These are phyloP conservation scores for Candida ipomoeae DNA, from an alignment of 805 yeast genomes.

Conservation along the genomic window DNA sequence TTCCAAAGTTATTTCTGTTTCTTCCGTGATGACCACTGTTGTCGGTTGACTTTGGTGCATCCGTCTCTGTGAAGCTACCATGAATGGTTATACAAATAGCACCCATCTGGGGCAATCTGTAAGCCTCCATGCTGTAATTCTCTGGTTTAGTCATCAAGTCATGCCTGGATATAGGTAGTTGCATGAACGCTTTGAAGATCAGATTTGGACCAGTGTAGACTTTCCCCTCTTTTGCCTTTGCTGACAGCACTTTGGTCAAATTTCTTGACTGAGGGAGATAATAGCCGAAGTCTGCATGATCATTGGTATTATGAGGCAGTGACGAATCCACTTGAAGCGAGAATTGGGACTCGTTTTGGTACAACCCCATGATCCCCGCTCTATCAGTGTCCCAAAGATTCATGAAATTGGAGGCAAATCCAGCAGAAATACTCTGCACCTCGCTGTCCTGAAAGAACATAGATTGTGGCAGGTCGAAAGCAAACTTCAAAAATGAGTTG, in stretches of 20 bases:
- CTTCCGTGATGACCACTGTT: conserved; percentile 16
- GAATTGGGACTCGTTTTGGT: conserved; percentile 80
- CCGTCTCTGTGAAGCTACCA: conserved; percentile 76
- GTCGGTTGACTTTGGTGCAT: conserved; percentile 44
- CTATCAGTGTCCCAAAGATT: conserved; percentile 82
- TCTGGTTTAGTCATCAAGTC: conserved; percentile 58
- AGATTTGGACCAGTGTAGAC: conserved; percentile 66
- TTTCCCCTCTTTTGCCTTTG: conserved; percentile 53
- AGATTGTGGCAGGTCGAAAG: conserved; percentile 49
- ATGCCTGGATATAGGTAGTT: conserved; percentile 78
- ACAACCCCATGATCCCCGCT: conserved; percentile 61
- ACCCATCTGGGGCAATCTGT: conserved; percentile 63
- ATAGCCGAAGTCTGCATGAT: conserved; percentile 49
- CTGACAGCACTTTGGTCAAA: conserved; percentile 55
- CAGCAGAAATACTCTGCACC: conserved; percentile 66
- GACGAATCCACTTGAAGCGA: conserved; percentile 73
- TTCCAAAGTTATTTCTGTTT: conserved; percentile 16
- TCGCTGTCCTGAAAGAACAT: conserved; percentile 80
- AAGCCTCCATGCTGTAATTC: conserved; percentile 71
- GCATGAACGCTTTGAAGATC: conserved; percentile 56
- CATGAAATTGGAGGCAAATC: conserved; percentile 70
- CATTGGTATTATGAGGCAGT: conserved; percentile 47
- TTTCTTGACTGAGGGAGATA: conserved; percentile 77
- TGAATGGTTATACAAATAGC: conserved; percentile 80
- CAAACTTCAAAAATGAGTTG: conserved; percentile 48